These are phyloP conservation scores for Cardamine chenopodiifolia DNA, from an alignment of 345 rosid species.

Conservation along the genomic window DNA sequence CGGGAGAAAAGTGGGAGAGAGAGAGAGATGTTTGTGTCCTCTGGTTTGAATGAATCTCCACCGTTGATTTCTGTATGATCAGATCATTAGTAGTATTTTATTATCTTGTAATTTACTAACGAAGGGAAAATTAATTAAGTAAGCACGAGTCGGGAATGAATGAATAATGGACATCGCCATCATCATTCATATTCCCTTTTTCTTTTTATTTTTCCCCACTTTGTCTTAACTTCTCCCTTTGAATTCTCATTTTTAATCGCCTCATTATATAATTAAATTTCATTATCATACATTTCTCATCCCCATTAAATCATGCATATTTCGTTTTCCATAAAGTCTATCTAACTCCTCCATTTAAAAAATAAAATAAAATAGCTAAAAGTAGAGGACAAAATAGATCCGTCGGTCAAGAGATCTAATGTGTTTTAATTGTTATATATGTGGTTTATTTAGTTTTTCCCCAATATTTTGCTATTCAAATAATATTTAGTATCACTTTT, in stretches of 20 bases:
- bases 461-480: neutral
- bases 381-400: slow-evolving; percentile 36
- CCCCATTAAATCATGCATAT: slow-evolving; percentile 25
- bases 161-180: slow-evolving; percentile 27
- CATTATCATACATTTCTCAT: slow-evolving; percentile 24
- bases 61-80: slow-evolving; percentile 34
- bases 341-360: neutral
- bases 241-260: neutral
- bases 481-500: neutral
- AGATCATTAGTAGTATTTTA: too few species aligned
- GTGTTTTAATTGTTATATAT: slow-evolving; percentile 3
- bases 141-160: slow-evolving; percentile 36
- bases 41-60: slow-evolving; percentile 42
- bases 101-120: too few species aligned
- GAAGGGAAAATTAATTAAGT: slow-evolving; percentile 5
- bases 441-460: neutral
- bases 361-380: neutral
- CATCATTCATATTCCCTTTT: slow-evolving; percentile 24
- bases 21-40: slow-evolving; percentile 38
- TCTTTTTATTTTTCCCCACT: neutral
- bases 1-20: slow-evolving; percentile 44
- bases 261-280: neutral
- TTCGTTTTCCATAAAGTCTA: slow-evolving; percentile 27
- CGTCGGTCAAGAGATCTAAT: slow-evolving; percentile 35
- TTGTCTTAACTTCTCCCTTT: neutral